Evolutionary conservation across 768 basidiomycete species (phyloP).

Genomic region (Leccinum subtestaceum): DNA sequence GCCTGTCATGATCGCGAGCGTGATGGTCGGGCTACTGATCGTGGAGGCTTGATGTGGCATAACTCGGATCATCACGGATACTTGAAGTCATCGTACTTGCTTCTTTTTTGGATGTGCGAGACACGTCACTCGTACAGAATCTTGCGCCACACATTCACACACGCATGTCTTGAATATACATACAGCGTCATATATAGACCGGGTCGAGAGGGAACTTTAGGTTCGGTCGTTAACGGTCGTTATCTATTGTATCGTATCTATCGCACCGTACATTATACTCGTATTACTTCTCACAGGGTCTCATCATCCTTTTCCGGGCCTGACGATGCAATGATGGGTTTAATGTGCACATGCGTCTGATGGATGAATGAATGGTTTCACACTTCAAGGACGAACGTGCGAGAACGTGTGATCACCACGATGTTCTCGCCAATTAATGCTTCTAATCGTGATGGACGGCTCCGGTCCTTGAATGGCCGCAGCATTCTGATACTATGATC

Average conservation of each 20-base stretch:
- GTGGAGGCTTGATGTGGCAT: slow-evolving; percentile 37
- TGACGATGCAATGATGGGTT: background rate
- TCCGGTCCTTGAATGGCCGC: too few species aligned
- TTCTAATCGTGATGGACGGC: too few species aligned
- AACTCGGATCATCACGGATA: background rate
- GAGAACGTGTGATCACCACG: too few species aligned
- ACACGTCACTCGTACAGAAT: background rate
- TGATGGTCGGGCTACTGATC: slow-evolving; percentile 69
- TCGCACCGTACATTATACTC: background rate
- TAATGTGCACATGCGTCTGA: background rate
- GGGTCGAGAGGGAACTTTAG: background rate
- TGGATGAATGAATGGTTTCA: background rate
- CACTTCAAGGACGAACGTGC: too few species aligned
- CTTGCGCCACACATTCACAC: background rate
- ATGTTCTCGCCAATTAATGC: too few species aligned
- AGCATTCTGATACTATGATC: too few species aligned
- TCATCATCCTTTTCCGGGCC: background rate
- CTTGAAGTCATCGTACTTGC: background rate
- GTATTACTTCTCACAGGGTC: background rate
- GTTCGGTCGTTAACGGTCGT: background rate
- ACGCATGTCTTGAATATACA: background rate
- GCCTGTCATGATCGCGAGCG: slow-evolving; percentile 73
- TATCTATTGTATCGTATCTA: background rate
- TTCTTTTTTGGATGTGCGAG: background rate
- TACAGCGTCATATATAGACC: background rate